Evolutionary conservation across 2,329 filamentous ascomycete species (phyloP).

Genomic region (Penicillium sp.): DNA sequence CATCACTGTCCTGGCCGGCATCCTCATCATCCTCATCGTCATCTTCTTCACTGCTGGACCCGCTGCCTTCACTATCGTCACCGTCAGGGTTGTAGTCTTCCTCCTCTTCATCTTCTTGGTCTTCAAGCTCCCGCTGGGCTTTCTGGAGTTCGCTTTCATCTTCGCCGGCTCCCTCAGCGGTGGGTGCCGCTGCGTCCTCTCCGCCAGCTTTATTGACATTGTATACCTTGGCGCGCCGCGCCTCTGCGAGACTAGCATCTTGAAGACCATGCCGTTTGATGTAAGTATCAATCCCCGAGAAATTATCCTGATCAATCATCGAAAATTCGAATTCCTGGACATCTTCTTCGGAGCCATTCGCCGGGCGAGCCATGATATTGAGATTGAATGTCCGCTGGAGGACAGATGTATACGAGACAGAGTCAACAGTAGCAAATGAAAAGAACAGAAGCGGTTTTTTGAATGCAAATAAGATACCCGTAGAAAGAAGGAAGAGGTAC

Average conservation of each 20-base stretch:
- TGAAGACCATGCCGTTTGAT: constrained; percentile 62
- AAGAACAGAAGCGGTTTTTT: constrained; percentile 66
- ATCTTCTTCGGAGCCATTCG: constrained; percentile 36
- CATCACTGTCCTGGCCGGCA: constrained; percentile 30
- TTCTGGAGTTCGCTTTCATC: constrained; percentile 60
- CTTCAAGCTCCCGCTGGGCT: constrained; percentile 55
- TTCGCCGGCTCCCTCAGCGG: constrained; percentile 43
- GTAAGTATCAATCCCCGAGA: constrained; percentile 61
- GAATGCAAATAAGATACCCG: constrained; percentile 64
- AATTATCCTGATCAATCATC: constrained; percentile 66
- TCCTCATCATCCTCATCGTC: constrained; percentile 32
- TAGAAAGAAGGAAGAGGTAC: constrained; percentile 62
- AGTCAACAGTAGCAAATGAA: constrained; percentile 58
- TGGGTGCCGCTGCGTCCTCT: constrained; percentile 25
- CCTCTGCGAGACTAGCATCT: constrained; percentile 63
- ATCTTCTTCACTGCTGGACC: constrained; percentile 45
- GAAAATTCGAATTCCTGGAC: constrained; percentile 62
- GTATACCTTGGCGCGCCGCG: constrained; percentile 59
- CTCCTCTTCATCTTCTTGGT: constrained; percentile 50
- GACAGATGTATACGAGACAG: constrained; percentile 63
- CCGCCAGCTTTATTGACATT: constrained; percentile 49
- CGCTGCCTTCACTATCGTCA: constrained; percentile 51
- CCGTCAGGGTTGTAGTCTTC: constrained; percentile 55
- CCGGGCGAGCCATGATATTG: constrained; percentile 51
- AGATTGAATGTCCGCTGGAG: constrained; percentile 67